Base-by-base conservation (phyloP, 1,139 yeast species). In the Magnusiomyces fungicola region DNA sequence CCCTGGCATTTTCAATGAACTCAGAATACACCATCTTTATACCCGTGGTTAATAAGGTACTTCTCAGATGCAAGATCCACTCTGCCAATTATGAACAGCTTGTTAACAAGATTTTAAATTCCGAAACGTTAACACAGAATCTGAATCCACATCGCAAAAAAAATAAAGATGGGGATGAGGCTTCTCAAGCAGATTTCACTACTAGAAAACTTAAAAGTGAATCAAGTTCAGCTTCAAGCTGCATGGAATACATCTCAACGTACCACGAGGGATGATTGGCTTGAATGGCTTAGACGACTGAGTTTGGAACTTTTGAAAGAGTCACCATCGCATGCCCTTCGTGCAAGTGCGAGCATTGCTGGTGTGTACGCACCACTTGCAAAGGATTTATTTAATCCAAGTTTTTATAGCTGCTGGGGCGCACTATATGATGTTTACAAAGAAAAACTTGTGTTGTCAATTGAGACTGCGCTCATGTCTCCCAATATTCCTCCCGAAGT, bases 401-500 rank as follows among this genome's bases (percentile, higher is more conserved):
- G 96, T 62, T 94, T 94, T 72, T 90, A 94, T 30, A 85, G 96
- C 61, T 90, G 97, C 57, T 94, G 98, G 98, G 80, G 83, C 53
- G 97, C 90, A 58, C 72, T 94, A 23, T 88, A 87, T 59, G 85
- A 90, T n/a, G 92, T 85, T 55, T 85, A 88, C 59, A 96, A 89
- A 64, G 96, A 89, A 55, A 97, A 90, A 57, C 72, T 94, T 41
- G 89, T 90, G 1, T 85, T 84, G 58, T 79, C 96, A 0, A 75
- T 94, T 45, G 89, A 95, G 61, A 75, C 82, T 48, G 98, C 97
- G 0, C 72, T 92, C 54, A 84, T 90, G 0, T 83, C 96, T 0
- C 87, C 95, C 1, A 87, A 90, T 57, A 88, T 88, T 58, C 96
- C 97, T 0, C 97, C 98, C 0, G 99, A 94, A 60, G 90, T 92